phyloP scores from a whole-genome alignment of 495 filamentous ascomycete species.

The Trichoderma orchidacearum region DNA sequence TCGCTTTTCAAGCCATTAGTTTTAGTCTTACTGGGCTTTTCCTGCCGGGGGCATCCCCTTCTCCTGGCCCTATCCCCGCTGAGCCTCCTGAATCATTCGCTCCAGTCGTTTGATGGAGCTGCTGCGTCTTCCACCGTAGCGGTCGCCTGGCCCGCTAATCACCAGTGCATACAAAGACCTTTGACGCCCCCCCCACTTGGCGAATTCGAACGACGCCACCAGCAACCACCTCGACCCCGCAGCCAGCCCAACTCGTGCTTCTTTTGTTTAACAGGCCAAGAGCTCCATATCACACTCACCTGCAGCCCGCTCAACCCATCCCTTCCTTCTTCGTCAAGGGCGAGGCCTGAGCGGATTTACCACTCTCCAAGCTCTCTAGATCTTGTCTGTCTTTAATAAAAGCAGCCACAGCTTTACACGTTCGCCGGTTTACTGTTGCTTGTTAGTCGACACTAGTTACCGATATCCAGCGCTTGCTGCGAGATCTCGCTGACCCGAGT shows the following conservation, averaged over 20 bases:
- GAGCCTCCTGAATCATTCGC: too few relatives aligned
- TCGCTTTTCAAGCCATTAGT: too few relatives aligned
- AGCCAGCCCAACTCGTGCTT: neutral
- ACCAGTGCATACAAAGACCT: neutral
- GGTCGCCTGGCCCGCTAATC: too few relatives aligned
- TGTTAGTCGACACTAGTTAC: too few relatives aligned
- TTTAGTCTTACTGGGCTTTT: too few relatives aligned
- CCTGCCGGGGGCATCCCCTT: too few relatives aligned
- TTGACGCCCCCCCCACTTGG: neutral
- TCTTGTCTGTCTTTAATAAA: neutral
- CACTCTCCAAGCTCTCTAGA: neutral
- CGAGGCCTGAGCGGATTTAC: neutral
- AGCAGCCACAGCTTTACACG: neutral
- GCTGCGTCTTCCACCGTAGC: too few relatives aligned
- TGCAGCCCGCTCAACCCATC: neutral
- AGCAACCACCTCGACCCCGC: neutral
- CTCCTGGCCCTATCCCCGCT: too few relatives aligned
- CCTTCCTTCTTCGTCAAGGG: neutral
- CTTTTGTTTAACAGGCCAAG: neutral
- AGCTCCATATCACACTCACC: neutral
- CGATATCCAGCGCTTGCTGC: neutral
- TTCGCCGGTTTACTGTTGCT: too few relatives aligned
- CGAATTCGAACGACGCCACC: too few relatives aligned
- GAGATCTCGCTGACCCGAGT: neutral
- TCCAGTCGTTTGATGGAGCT: too few relatives aligned